Base-by-base conservation (phyloP, 2,329 filamentous ascomycete species). In the Nakataea oryzae region DNA sequence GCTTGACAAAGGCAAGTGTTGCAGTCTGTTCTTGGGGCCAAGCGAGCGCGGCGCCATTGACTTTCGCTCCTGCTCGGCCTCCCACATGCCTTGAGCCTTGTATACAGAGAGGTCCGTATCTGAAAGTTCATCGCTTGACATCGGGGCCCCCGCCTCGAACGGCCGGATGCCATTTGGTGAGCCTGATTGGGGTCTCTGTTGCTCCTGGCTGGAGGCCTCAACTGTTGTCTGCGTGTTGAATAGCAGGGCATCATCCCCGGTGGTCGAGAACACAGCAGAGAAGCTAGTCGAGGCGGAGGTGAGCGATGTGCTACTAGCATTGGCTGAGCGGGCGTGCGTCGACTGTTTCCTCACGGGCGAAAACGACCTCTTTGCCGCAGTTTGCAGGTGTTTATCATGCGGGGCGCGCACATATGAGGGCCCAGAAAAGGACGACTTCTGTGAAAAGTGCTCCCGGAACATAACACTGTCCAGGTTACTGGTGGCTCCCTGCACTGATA, bases 151-250 rank as follows among this genome's bases (percentile, higher is more conserved):
- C 2, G 24, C 54, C 28, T 56, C 54, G 2, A 24, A 28, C 12
- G 12, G 26, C 8, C 14, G 54, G 26, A n/a, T 13, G 11, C 41
- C 24, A 17, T 50, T 50, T 8, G 41, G 24, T n/a, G 24, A n/a
- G 7, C 21, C 24, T 50, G 41, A 9, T 7, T 24, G 21, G 8
- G 1, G 7, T n/a, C 41, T n/a, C 41, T 66, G 58, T 32, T 8
- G 30, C 32, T 63, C 67, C 14, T 68, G 64, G 11, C 65, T 69
- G 61, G 65, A 70, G 13, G 67, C 67, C n/a, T 70, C 66, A 13
- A 71, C 58, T 0, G 75, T 78, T 21, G 71, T 70, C 62, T 77
- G 73, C 1, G 70, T 76, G 14, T 70, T 69, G 4, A 65, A 63
- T 0, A 64, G 64, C 13, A 54, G 61, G 2, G 68, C 66, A 17